These are phyloP conservation scores for Amborella trichopoda DNA, from an alignment of 164 flowering plant species.

Conservation along the genomic window DNA sequence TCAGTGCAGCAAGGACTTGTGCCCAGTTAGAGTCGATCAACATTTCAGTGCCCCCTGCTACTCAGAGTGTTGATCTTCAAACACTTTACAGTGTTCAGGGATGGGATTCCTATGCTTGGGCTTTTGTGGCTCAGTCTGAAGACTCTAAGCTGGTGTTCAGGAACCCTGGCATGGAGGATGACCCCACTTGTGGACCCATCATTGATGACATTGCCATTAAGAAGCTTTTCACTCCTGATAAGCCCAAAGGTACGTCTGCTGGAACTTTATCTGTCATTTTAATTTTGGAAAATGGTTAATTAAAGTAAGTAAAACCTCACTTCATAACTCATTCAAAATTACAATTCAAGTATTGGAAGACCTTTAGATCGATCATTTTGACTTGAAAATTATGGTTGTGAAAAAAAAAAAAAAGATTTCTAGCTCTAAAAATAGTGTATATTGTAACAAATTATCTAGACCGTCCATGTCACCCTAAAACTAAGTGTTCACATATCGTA, in stretches of 20 bases:
- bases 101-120: conserved; percentile 85
- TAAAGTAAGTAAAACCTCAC: too few relatives aligned
- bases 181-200: conserved; percentile 96
- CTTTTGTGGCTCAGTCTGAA: conserved; percentile 53
- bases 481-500: too few relatives aligned
- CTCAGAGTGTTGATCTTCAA: conserved; percentile 81
- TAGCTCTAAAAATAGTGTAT: too few relatives aligned
- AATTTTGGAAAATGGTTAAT: too few relatives aligned
- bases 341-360: too few relatives aligned
- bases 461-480: too few relatives aligned
- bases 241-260: conserved; percentile 70
- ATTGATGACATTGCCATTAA: conserved; percentile 85
- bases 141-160: conserved; percentile 31
- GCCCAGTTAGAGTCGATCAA: conserved; percentile 90
- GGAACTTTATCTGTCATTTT: too few relatives aligned
- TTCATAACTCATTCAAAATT: too few relatives aligned
- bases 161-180: conserved; percentile 94
- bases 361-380: too few relatives aligned
- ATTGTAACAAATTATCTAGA: too few relatives aligned
- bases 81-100: conserved; percentile 84
- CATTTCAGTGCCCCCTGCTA: conserved; percentile 55
- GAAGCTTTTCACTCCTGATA: conserved; percentile 76
- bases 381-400: too few relatives aligned
- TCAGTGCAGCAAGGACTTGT: conserved; percentile 95
- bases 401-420: too few relatives aligned